Base-by-base conservation (phyloP, 164 flowering plant genomes). In the Vitis rotundifolia region DNA sequence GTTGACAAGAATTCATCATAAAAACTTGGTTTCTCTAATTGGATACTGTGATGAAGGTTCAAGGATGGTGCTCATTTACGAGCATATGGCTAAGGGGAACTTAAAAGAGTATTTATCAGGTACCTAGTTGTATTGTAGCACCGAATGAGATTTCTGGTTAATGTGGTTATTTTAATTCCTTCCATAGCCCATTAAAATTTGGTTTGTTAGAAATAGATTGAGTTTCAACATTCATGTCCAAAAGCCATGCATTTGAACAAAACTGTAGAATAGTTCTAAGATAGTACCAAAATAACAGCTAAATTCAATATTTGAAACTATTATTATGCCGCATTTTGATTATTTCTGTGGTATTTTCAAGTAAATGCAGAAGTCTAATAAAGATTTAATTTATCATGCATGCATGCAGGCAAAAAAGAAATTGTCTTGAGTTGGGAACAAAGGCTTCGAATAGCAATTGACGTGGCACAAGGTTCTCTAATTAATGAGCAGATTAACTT, bases 11-110 rank as follows among this genome's bases (percentile, higher is more conserved):
- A 73, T 78, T 59, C 75, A 74, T 48, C 81, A 74, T 13, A 78
- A 63, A 63, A 75, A 82, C 56, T 70, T 82, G 68, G 67, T 63
- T 31, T 47, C 68, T 6, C 68, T 82, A 11, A 66, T 79, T 56
- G 85, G 83, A 7, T 79, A 77, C 58, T 82, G 79, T 19, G 51
- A 77, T 56, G 85, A 79, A n/a, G 73, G 47, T 0, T 28, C 11
- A 22, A 31, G 61, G 14, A 48, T 73, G 63, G 79, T 58, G 18
- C 73, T 83, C 55, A 48, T 83, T 9, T 83, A 80, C 67, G 84
- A 83, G 69, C 79, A 70, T 69, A 78, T 83, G 81, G 72, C 80
- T 15, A 71, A 70, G 19, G 84, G 86, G 61, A 65, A 83, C 61
- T 66, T 83, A 29, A 16, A 55, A 61, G 56, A 28, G 19, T 76